Base-by-base conservation (phyloP, 2,329 filamentous ascomycete species). In the Neofusicoccum laricinum region DNA sequence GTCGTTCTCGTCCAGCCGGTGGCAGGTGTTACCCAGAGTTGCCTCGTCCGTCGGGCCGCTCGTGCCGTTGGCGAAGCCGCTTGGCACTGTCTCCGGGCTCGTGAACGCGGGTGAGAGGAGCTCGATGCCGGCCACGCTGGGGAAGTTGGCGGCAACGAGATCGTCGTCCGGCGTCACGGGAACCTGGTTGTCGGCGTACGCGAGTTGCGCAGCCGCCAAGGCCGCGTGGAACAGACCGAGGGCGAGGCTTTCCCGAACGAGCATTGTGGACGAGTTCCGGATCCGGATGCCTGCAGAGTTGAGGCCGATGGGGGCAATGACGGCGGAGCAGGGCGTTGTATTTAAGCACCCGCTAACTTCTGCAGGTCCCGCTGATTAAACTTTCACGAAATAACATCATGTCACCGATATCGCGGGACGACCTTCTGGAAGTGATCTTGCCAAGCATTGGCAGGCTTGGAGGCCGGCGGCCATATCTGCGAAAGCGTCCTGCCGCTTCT, bases 81-180 rank as follows among this genome's bases (percentile, higher is more conserved):
- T 36, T 2, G 64, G 66, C 21, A 71, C 53, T 1, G 65, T 68
- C 11, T 66, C 66, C 10, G 69, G 66, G 19, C 64, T 57, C 4
- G 61, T 53, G 49, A 71, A 71, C 10, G 66, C 65, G 19, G 70
- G 69, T 11, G 69, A 68, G 21, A 66, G 43, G 21, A 71, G 59
- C 25, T 69, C 65, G 12, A 70, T 65, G 55, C 61, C 65, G 4
- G 67, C 64, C n/a, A 70, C 61, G 21, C 67, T 66, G 4, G 65
- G 67, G 63, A 69, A 71, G 50, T 66, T 64, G 4, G 49, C 65
- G 8, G 65, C 48, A 1, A 66, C 62, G 25, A 51, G 65, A 12
- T 34, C 55, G 1, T 34, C 17, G 21, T 66, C 65, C 2, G 49
- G 30, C 4, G 51, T 51, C 15, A 51, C 50, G 5, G 62, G 40